Percentiles rank a stretch among this genome's conserved stretches.
Evolutionary conservation across 2,329 filamentous ascomycete species (phyloP).

Genomic region (Colletotrichum orbiculare): DNA sequence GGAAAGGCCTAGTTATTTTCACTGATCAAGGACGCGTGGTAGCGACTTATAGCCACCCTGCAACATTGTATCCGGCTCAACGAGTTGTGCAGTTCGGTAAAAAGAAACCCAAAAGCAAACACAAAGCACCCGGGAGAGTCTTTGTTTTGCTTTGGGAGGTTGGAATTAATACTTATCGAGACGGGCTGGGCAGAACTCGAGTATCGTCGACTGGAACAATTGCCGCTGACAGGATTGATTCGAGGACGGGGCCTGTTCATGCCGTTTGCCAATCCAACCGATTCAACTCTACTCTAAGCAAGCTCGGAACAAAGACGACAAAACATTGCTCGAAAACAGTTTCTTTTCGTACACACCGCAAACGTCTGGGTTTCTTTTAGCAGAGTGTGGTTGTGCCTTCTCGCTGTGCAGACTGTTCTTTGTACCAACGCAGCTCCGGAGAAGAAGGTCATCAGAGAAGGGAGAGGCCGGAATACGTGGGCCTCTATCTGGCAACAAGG

Average conservation of each 20-base stretch:
- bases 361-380: slow-evolving; percentile 1
- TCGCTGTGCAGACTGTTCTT: neutral
- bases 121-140: no score
- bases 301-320: slow-evolving; percentile 14
- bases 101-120: no score
- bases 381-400: no score
- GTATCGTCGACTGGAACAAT: no score
- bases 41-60: no score
- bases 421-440: slow-evolving; percentile 2
- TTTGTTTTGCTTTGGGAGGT: no score
- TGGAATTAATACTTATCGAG: no score
- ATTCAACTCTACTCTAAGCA: neutral
- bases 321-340: neutral
- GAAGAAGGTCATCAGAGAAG: neutral
- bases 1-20: neutral
- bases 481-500: neutral
- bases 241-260: neutral
- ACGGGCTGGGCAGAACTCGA: no score
- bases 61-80: no score
- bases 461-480: neutral
- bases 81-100: no score
- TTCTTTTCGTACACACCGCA: neutral
- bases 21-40: no score
- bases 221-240: no score
- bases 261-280: neutral